A percentile compares a stretch with the other conserved stretches of the same genome.
phyloP scores from a whole-genome alignment of 768 basidiomycete species.

The Ramaria rubella region DNA sequence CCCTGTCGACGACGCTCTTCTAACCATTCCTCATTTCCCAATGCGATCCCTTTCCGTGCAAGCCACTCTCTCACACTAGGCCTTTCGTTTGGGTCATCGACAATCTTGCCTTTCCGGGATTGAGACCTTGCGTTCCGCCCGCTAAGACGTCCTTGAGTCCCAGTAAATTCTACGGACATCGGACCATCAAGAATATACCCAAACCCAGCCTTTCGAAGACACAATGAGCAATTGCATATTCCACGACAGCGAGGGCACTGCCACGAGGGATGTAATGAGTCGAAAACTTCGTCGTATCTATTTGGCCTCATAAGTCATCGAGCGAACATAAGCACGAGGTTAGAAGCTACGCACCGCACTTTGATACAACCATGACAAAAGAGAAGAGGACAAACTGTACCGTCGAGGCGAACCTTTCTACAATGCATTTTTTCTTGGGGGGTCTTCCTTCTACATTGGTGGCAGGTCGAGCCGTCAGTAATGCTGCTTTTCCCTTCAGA shows the following conservation, averaged over 20 bases:
- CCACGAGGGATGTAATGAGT: not conserved
- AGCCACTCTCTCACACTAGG: constrained; percentile 2
- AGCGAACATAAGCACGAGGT: not conserved
- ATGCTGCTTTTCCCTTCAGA: not conserved
- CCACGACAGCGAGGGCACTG: constrained; percentile 7
- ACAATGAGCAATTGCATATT: constrained; percentile 6
- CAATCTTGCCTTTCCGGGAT: not conserved
- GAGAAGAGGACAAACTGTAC: not conserved
- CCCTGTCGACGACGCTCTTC: constrained; percentile 1
- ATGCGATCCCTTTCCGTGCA: not conserved
- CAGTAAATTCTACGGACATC: not conserved
- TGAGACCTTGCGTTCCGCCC: not conserved
- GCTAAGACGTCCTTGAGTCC: not conserved
- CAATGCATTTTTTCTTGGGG: constrained; percentile 3
- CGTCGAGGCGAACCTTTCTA: not conserved
- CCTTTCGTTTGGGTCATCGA: not conserved
- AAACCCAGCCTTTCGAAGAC: constrained; percentile 1
- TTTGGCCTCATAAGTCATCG: not conserved
- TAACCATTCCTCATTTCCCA: constrained; percentile 5
- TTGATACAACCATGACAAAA: constrained; percentile 1
- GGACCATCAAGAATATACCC: constrained; percentile 6
- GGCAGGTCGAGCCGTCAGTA: not conserved
- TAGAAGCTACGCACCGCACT: not conserved
- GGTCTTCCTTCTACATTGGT: constrained; percentile 8
- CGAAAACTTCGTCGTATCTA: constrained; percentile 9